Evolutionary conservation across 108 stramenopile genomes (phyloP).

Genomic region (Cyclotella cryptica): DNA sequence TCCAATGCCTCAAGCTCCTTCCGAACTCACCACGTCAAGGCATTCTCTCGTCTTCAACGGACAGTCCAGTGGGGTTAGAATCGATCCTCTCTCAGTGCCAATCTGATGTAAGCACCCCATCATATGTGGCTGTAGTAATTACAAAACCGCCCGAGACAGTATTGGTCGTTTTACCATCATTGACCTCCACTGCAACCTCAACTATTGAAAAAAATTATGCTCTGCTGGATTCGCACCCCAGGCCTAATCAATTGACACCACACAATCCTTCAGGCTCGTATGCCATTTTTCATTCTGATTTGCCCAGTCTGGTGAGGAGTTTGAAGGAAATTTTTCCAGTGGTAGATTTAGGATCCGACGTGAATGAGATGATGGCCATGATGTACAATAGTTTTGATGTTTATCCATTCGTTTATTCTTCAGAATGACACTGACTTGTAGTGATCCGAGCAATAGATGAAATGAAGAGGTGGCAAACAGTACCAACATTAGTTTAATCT

Average conservation of each 20-base stretch:
- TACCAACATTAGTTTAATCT: neutral
- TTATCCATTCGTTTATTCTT: constrained; percentile 48
- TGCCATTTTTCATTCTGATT: constrained; percentile 59
- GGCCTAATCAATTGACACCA: constrained; percentile 59
- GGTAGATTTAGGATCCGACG: constrained; percentile 73
- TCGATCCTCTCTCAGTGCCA: constrained; percentile 51
- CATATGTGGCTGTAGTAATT: constrained; percentile 66
- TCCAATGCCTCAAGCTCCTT: constrained; percentile 42
- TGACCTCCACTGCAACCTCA: neutral
- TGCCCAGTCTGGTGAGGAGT: constrained; percentile 54
- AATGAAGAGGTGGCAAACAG: neutral
- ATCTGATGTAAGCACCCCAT: constrained; percentile 13
- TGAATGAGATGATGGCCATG: constrained; percentile 80
- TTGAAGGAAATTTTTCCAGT: constrained; percentile 69
- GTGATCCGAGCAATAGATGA: no score
- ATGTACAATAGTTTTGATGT: constrained; percentile 91
- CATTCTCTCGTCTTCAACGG: constrained; percentile 43
- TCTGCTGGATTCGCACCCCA: constrained; percentile 85
- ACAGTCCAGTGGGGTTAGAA: constrained; percentile 66
- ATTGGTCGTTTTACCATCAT: constrained; percentile 61
- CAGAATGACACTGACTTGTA: no score
- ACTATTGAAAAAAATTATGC: constrained; percentile 30
- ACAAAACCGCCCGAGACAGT: constrained; percentile 89
- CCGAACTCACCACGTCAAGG: constrained; percentile 72
- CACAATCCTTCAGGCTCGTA: constrained; percentile 59